These are phyloP conservation scores for Madurella fahalii DNA, from an alignment of 2,329 filamentous ascomycete genomes.

Conservation along the genomic window DNA sequence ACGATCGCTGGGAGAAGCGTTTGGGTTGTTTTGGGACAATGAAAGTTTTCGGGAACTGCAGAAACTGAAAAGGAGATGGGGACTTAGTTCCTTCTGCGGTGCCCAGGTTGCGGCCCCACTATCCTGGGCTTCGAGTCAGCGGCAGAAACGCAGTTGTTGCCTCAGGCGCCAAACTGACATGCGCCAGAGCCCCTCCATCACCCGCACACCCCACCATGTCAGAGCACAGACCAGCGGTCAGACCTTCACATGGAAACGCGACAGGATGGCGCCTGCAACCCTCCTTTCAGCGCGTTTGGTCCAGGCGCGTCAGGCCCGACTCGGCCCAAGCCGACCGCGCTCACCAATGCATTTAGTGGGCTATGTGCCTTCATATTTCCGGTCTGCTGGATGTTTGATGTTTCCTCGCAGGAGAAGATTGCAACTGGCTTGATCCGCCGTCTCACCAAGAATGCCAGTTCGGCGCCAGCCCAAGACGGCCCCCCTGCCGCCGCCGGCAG, in stretches of 20 bases:
- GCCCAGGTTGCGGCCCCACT: neutral
- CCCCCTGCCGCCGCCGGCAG: neutral
- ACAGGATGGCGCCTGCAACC: neutral
- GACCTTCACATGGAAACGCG: slow-evolving; percentile 14
- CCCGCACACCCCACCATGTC: neutral
- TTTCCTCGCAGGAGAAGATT: too few relatives aligned
- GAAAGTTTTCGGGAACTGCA: slow-evolving; percentile 26
- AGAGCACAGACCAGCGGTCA: neutral
- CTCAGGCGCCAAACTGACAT: slow-evolving; percentile 6
- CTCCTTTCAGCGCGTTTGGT: neutral
- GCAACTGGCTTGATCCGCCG: too few relatives aligned
- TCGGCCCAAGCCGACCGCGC: too few relatives aligned
- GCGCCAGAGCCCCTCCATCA: too few relatives aligned
- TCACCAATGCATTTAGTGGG: too few relatives aligned
- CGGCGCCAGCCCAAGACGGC: neutral
- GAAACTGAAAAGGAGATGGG: slow-evolving; percentile 23
- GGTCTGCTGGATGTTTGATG: too few relatives aligned
- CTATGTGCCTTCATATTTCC: too few relatives aligned
- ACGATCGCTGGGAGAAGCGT: slow-evolving; percentile 10
- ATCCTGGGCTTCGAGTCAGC: slow-evolving; percentile 12
- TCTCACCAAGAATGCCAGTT: slow-evolving; percentile 1
- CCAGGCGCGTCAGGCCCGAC: slow-evolving; percentile 2
- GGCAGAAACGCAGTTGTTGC: slow-evolving; percentile 9
- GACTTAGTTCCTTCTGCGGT: slow-evolving; percentile 4
- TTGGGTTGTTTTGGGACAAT: slow-evolving; percentile 21